Base-by-base conservation (phyloP, 2,329 filamentous ascomycete species). In the Fusarium humuli region DNA sequence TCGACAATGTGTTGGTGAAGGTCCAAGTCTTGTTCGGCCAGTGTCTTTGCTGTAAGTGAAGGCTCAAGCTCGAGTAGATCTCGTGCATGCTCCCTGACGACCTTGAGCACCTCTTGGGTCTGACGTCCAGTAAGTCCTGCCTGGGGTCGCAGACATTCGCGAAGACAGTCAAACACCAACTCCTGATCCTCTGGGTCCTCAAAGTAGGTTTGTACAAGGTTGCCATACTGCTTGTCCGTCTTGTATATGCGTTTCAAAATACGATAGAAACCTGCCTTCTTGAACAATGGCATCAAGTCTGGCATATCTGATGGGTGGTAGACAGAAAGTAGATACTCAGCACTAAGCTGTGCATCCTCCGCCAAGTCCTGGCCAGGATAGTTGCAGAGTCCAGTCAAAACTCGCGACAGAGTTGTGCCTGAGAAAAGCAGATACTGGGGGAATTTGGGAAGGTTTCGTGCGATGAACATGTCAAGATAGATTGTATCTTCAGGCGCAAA, bases 391-490 rank as follows among this genome's bases (percentile, higher is more conserved):
- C 94, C 92, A 40, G 89, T 85, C 27, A 99, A 85, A 12, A 98
- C 91, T 63, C 90, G 90, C 63, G 94, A 93, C 1, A 99, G 85
- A 3, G 92, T 92, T 4, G 93, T 94, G 20, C 94, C 96, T 0
- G 95, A 92, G 48, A 99, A 88, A 13, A 98, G 87, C 53, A 99
- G 90, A 76, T 98, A 98, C 77, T 98, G 95, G 2, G 94, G 94
- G 76, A 97, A 99, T 79, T 99, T 99, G 6, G 97, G 93, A 52
- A 99, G 83, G 77, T 97, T 99, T 59, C 96, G 90, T 20, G 96
- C 95, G 77, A 99, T 92, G 77, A 99, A 99, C 94, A 99, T 99
- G 80, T 99, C 94, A 46, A 99, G 87, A 79, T 97, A 99, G 59
- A 99, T 93, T 14, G 92, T 94, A 76, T 98, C 94, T 65, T 92